Evolutionary conservation across 148 eudicot species (phyloP).

Genomic region (Vaccinium myrtillus): DNA sequence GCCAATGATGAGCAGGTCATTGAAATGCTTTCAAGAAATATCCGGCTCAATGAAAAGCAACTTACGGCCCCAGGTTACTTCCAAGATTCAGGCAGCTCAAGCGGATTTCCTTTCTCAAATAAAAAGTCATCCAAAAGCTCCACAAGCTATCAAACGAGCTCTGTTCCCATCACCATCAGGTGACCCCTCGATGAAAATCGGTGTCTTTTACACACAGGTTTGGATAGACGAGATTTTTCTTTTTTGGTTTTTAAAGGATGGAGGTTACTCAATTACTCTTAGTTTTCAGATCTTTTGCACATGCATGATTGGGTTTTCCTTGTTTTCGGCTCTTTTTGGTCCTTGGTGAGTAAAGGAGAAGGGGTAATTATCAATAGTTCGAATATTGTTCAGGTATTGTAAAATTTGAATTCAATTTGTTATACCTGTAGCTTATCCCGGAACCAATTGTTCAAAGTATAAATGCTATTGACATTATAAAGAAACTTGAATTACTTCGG

Average conservation of each 20-base stretch:
- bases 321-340: background rate
- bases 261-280: background rate
- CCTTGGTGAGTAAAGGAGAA: background rate
- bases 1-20: conserved; percentile 87
- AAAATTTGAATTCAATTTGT: background rate
- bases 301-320: too few species aligned
- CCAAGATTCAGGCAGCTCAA: conserved; percentile 32
- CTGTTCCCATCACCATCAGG: conserved; percentile 49
- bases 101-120: conserved; percentile 22
- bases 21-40: conserved; percentile 67
- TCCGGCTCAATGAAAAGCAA: conserved; percentile 62
- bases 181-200: conserved; percentile 62
- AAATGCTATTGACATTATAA: background rate
- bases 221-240: background rate
- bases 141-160: conserved; percentile 59
- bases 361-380: background rate
- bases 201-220: background rate
- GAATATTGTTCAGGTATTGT: background rate
- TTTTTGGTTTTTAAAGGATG: background rate
- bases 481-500: background rate
- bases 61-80: conserved; percentile 74
- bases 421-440: background rate
- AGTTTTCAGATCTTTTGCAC: background rate
- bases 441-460: background rate
- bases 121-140: conserved; percentile 40